These are phyloP conservation scores for Colletotrichum zoysiae DNA, from an alignment of 2,329 filamentous ascomycete species.

Conservation along the genomic window DNA sequence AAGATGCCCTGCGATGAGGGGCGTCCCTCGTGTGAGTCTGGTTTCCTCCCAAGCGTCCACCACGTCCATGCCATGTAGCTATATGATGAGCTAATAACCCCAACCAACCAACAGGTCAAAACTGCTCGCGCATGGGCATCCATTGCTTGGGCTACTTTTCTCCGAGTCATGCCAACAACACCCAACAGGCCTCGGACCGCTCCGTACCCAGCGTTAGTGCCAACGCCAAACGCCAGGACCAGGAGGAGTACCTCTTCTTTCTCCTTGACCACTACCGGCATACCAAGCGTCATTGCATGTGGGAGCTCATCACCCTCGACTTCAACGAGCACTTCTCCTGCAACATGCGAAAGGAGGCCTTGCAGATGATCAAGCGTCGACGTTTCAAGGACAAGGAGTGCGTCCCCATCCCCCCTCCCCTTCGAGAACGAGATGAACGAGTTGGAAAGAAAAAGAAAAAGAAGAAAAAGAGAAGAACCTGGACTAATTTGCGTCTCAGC, in stretches of 20 bases:
- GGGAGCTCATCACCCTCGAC: constrained; percentile 39
- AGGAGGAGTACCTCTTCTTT: constrained; percentile 40
- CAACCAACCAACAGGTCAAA: constrained; percentile 26
- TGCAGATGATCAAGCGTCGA: constrained; percentile 40
- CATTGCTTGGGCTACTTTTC: constrained; percentile 37
- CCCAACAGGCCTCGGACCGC: constrained; percentile 30
- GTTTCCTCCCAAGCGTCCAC: not conserved
- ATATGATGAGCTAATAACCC: not conserved
- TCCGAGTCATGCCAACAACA: constrained; percentile 38
- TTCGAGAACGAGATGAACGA: not conserved
- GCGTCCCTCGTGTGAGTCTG: constrained; percentile 36
- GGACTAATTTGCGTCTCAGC: constrained; percentile 7
- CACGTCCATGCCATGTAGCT: not conserved
- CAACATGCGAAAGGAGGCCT: constrained; percentile 40
- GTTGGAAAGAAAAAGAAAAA: too few relatives aligned
- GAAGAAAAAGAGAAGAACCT: not conserved
- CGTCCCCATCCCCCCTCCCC: not conserved
- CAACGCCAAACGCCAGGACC: constrained; percentile 37
- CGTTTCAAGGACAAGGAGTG: constrained; percentile 39
- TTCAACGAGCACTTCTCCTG: constrained; percentile 39
- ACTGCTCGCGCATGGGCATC: constrained; percentile 40
- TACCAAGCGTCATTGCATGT: constrained; percentile 40
- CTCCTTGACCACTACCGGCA: constrained; percentile 40
- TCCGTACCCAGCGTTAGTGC: constrained; percentile 36
- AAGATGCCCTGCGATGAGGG: constrained; percentile 41